phyloP scores from a whole-genome alignment of 768 basidiomycete species.

The Pisolithus orientalis region DNA sequence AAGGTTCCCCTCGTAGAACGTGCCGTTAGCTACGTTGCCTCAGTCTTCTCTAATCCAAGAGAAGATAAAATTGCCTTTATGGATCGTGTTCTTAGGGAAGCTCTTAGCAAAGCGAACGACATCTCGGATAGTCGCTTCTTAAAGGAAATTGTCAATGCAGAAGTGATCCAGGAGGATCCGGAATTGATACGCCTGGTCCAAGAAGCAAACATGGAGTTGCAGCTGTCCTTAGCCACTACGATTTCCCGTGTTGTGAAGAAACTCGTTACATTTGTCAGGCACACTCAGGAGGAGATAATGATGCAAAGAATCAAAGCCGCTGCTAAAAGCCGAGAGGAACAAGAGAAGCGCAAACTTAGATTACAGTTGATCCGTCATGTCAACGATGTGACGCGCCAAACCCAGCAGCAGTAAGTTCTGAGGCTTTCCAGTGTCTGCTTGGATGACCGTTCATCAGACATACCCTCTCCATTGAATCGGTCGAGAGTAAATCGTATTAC shows the following conservation, averaged over 20 bases:
- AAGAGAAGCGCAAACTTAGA: slow-evolving; percentile 9
- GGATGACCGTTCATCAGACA: slow-evolving; percentile 12
- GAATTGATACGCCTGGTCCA: background rate
- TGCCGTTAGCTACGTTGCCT: too few species aligned
- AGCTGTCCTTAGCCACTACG: background rate
- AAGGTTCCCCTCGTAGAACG: too few species aligned
- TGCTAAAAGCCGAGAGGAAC: background rate
- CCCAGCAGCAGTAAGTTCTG: slow-evolving; percentile 4
- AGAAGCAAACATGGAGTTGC: background rate
- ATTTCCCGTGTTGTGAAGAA: slow-evolving; percentile 4
- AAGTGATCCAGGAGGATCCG: background rate
- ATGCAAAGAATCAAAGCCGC: background rate
- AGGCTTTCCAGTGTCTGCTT: slow-evolving; percentile 5
- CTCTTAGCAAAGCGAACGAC: background rate
- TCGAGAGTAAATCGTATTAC: slow-evolving; percentile 4
- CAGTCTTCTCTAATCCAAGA: too few species aligned
- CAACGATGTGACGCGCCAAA: slow-evolving; percentile 8
- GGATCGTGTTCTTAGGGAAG: slow-evolving; percentile 3
- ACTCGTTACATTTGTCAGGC: slow-evolving; percentile 6
- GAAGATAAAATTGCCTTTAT: background rate
- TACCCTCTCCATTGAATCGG: slow-evolving; percentile 1
- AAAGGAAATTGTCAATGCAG: slow-evolving; percentile 2
- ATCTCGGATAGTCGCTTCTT: slow-evolving; percentile 13
- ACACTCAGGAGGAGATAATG: slow-evolving; percentile 3
- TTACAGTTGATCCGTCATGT: slow-evolving; percentile 13